Evolutionary conservation across 2,329 filamentous ascomycete genomes (phyloP).

Genomic region (Bipolaris cookei): DNA sequence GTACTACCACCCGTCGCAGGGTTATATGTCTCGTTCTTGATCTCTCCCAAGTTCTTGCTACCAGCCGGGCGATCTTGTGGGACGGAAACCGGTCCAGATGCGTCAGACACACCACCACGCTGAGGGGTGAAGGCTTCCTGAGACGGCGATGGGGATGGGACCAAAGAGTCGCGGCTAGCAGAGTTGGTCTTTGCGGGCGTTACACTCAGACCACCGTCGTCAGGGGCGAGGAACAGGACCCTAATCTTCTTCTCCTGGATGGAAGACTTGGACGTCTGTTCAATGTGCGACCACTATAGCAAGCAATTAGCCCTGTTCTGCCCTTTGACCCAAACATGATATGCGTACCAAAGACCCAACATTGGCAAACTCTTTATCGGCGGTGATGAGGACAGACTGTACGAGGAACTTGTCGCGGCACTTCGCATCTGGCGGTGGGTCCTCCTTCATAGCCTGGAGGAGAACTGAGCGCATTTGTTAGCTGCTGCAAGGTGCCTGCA

Average conservation of each 20-base stretch:
- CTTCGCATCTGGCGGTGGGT: conserved; percentile 82
- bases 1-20: conserved; percentile 45
- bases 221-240: conserved; percentile 78
- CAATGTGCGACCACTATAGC: conserved; percentile 73
- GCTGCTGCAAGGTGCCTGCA: conserved; percentile 24
- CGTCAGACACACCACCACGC: conserved; percentile 40
- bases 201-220: conserved; percentile 51
- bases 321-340: not conserved
- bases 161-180: conserved; percentile 37
- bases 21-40: conserved; percentile 50
- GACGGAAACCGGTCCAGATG: conserved; percentile 48
- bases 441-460: conserved; percentile 96
- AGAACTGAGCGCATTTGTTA: conserved; percentile 67
- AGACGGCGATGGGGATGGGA: conserved; percentile 61
- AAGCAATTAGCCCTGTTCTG: conserved; percentile 12
- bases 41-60: conserved; percentile 51
- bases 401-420: conserved; percentile 98
- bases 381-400: conserved; percentile 83
- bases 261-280: conserved; percentile 74
- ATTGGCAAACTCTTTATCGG: conserved; percentile 82
- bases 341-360: conserved; percentile 77
- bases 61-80: conserved; percentile 49
- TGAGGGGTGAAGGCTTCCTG: conserved; percentile 58
- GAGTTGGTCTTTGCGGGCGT: conserved; percentile 47
- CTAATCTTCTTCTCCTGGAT: conserved; percentile 96